Evolutionary conservation across 495 filamentous ascomycete species (phyloP).

Genomic region (Daldinia vernicosa): DNA sequence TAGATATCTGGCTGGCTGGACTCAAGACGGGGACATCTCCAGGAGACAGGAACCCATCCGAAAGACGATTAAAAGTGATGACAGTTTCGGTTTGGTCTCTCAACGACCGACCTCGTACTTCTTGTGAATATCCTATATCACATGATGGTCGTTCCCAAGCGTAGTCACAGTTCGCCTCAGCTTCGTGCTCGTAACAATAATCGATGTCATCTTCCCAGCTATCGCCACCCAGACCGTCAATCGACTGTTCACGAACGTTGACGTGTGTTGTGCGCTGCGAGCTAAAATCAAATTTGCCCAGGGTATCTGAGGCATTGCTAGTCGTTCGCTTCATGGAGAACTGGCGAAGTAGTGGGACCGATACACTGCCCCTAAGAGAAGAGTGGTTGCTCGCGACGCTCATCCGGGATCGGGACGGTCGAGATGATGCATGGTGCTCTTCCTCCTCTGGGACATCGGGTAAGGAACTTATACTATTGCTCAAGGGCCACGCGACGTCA

Average conservation of each 20-base stretch:
- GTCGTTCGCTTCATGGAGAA: slow-evolving; percentile 47
- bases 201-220: slow-evolving; percentile 96
- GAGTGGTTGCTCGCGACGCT: slow-evolving; percentile 54
- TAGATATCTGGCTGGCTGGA: slow-evolving; percentile 54
- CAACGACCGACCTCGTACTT: slow-evolving; percentile 36
- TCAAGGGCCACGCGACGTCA: slow-evolving; percentile 58
- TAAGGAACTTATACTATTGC: slow-evolving; percentile 60
- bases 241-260: slow-evolving; percentile 43
- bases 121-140: slow-evolving; percentile 50
- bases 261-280: slow-evolving; percentile 46
- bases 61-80: slow-evolving; percentile 39
- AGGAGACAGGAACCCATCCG: slow-evolving; percentile 52
- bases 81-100: slow-evolving; percentile 41
- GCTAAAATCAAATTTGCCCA: slow-evolving; percentile 52
- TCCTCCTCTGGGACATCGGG: slow-evolving; percentile 81
- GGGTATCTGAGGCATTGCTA: slow-evolving; percentile 58
- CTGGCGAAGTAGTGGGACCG: slow-evolving; percentile 57
- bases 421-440: slow-evolving; percentile 53
- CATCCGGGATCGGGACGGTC: slow-evolving; percentile 49
- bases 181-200: slow-evolving; percentile 90
- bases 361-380: slow-evolving; percentile 57
- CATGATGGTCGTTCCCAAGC: slow-evolving; percentile 75
- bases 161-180: slow-evolving; percentile 89
- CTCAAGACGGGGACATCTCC: slow-evolving; percentile 59
- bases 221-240: slow-evolving; percentile 56